These are phyloP conservation scores for Penicillium bialowiezense DNA, from an alignment of 495 filamentous ascomycete species.

Conservation along the genomic window DNA sequence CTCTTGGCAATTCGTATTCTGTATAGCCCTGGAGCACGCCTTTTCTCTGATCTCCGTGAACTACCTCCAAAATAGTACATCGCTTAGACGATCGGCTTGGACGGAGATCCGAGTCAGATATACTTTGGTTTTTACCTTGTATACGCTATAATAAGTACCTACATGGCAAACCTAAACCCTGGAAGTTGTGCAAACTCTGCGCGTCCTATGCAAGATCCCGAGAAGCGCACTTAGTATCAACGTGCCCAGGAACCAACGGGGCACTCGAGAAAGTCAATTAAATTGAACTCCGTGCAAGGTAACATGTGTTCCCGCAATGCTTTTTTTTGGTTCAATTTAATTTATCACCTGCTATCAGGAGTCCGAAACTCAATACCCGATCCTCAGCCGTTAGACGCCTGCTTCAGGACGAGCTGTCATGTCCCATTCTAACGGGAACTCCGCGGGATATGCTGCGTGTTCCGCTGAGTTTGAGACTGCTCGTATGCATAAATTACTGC, in stretches of 20 bases:
- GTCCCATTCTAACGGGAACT: too few species aligned
- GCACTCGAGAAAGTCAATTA: neutral
- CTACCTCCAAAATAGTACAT: neutral
- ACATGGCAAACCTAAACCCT: neutral
- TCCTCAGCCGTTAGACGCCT: too few species aligned
- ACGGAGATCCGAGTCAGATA: neutral
- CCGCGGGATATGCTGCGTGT: too few species aligned
- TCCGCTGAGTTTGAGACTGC: too few species aligned
- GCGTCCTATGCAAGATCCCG: neutral
- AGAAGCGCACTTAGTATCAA: neutral
- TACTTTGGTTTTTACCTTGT: neutral
- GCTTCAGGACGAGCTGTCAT: too few species aligned
- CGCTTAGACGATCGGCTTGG: neutral
- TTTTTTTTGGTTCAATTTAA: neutral
- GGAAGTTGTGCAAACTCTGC: neutral
- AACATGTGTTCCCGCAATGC: neutral
- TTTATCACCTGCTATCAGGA: too few species aligned
- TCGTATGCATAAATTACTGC: neutral
- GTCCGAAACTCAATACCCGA: too few species aligned
- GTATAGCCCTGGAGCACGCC: conserved; percentile 3
- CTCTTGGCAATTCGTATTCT: conserved; percentile 8
- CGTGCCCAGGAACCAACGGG: neutral
- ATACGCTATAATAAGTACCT: neutral
- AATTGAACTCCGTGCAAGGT: neutral
- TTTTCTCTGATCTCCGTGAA: conserved; percentile 16